These are phyloP conservation scores for Mycena crocata DNA, from an alignment of 768 basidiomycete species.

Conservation along the genomic window DNA sequence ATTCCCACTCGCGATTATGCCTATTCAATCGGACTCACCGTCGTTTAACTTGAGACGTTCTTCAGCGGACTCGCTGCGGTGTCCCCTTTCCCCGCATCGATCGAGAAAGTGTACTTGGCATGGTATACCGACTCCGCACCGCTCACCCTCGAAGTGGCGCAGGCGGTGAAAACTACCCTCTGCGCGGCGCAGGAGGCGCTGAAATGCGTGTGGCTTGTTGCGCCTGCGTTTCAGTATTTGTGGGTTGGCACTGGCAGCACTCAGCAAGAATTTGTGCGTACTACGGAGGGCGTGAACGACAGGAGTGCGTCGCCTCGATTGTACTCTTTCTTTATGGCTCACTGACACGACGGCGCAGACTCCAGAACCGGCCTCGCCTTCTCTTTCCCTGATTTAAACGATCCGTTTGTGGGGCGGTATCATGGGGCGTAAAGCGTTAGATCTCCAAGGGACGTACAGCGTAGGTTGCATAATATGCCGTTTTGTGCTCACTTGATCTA, in stretches of 20 bases:
- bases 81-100: not conserved
- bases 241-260: not conserved
- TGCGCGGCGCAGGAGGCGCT: not conserved
- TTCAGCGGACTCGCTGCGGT: not conserved
- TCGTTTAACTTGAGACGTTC: not conserved
- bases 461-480: not conserved
- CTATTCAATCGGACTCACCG: not conserved
- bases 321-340: not conserved
- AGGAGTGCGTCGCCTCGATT: not conserved
- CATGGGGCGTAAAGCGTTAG: not conserved
- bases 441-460: not conserved
- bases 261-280: not conserved
- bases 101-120: not conserved
- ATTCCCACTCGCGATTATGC: not conserved
- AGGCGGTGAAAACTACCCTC: not conserved
- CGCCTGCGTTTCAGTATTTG: not conserved
- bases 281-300: not conserved
- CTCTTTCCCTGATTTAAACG: not conserved
- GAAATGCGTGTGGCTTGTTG: slow-evolving; percentile 3
- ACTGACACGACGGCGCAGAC: not conserved
- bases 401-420: not conserved
- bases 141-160: not conserved
- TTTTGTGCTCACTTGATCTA: not conserved
- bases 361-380: not conserved
- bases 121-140: not conserved